Conservation (phyloP, 1,284 basidiomycete species). For the Tranzscheliella williamsii region DNA sequence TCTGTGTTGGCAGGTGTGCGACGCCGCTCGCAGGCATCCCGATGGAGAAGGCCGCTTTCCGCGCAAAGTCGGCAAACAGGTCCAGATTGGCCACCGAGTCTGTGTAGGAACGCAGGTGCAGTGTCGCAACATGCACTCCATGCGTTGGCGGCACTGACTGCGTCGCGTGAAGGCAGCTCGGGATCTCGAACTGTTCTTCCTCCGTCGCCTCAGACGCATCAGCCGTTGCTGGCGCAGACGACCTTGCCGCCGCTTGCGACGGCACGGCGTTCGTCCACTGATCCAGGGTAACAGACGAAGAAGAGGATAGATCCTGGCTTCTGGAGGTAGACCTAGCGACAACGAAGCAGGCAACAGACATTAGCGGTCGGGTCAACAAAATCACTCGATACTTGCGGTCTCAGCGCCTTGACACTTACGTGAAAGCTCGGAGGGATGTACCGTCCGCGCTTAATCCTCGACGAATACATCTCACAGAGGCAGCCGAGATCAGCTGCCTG, state of each 20-base stretch:
- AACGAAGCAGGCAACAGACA: not conserved
- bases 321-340: conserved; percentile 7
- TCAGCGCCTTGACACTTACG: conserved; percentile 15
- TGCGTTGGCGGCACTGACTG: conserved; percentile 64
- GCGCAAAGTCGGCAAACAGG: conserved; percentile 81
- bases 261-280: conserved; percentile 7
- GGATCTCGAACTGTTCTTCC: conserved; percentile 29
- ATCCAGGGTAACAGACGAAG: conserved; percentile 21
- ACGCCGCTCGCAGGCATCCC: conserved; percentile 78
- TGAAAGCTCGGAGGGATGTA: conserved; percentile 1
- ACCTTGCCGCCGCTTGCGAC: not conserved
- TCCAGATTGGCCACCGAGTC: conserved; percentile 67
- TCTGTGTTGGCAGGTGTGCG: conserved; percentile 74
- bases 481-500: no score
- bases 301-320: conserved; percentile 19
- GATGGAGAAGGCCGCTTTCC: conserved; percentile 80
- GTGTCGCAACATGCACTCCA: conserved; percentile 76
- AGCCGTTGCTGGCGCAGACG: not conserved
- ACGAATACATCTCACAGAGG: no score
- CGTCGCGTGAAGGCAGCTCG: conserved; percentile 29
- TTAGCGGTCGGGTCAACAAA: no score
- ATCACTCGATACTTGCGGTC: no score
- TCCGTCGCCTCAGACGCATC: not conserved
- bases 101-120: conserved; percentile 79
- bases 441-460: no score